Evolutionary conservation across 1,284 basidiomycete genomes (phyloP), one percentile per base, ranked within the genome.

Genomic region (Mycosarcoma maydis): DNA sequence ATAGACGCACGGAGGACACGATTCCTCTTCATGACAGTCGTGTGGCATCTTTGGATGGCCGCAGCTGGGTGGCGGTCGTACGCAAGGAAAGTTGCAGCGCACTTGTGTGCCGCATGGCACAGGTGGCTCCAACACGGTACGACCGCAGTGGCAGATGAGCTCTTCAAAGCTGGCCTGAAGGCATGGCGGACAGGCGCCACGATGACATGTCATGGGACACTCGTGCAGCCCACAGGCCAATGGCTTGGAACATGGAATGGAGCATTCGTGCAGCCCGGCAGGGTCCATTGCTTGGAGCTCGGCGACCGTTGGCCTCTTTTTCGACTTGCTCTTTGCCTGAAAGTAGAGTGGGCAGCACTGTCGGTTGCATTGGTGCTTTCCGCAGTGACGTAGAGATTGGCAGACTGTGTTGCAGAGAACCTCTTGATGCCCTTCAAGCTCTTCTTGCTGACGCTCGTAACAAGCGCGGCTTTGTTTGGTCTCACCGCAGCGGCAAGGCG

Each of bases 401-500:
- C 80, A 81, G 10, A 71, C 51, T 8, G 60, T 68, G 19, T 60
- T 22, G 37, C 78, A 80, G 5, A 80, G 54, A 10, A 76, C 72
- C 30, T 73, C 70, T 47, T 75, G 65, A n/a, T 47, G 51, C 27
- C 73, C 60, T 37, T 69, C 68, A 19, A 47, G 49, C 38, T 67
- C 53, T 37, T 75, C 70, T 30, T 53, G 50, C 44, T 65, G 67
- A 17, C 58, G 54, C 41, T 72, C 74, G 53, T 56, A 43, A 38
- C 64, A 80, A 6, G 61, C 40, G 14, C 70, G 57, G 11, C 64
- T 76, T 43, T 73, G 67, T 54, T 76, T 78, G 23, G 68, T 70
- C 40, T 77, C 75, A 32, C 78, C 78, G 41, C 80, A 81, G 17
- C 80, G 76, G 42, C 80, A 81, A 8, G 79, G 79, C n/a, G 73